Base-by-base conservation (phyloP, 2,329 filamentous ascomycete genomes). In the Ophiostoma populinum region DNA sequence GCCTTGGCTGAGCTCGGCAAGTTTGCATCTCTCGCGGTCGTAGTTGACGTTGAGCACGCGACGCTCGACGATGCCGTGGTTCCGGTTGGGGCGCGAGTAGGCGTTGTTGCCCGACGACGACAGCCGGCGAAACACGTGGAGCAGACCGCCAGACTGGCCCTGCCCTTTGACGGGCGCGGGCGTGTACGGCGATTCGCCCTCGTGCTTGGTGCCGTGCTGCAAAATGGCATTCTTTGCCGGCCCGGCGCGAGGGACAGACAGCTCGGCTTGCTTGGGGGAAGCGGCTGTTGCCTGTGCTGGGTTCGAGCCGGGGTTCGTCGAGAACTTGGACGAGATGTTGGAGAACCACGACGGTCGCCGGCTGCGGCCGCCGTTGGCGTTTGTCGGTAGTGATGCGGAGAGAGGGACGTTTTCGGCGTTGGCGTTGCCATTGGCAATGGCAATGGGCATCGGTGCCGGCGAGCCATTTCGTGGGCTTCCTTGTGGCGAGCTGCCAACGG, bases 321-420 rank as follows among this genome's bases (percentile, higher is more conserved):
- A 85, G 58, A 95, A 93, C 52, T 92, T 94, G 45, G 82, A 87
- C 43, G 83, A 92, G 45, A 95, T 73, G 50, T 75, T 93, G 38
- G 81, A 82, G 49, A 95, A 86, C 90, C 90, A 98, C 11, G 86
- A 93, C 42, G 75, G 76, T 43, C 83, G 69, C 35, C 71, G 63
- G 30, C 62, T 31, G 22, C 34, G 38, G 5, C 58, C 9, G 30
- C 22, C 24, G 21, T 34, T 17, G 7, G 19, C 24, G 3, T 22
- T 11, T 16, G 35, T 17, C 9, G 41, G 32, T 7, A 37, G 24
- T 13, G 39, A 36, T 7, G 38, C n/a, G 3, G 42, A 36, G 9
- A 33, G 20, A 7, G 29, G 32, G 4, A 29, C 29, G 17, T 31
- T 21, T 15, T 28, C 13, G 26, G 32, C 6, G 12, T 18, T 16